Base-by-base conservation (phyloP, 148 eudicot genomes). In the Agrostemma githago region DNA sequence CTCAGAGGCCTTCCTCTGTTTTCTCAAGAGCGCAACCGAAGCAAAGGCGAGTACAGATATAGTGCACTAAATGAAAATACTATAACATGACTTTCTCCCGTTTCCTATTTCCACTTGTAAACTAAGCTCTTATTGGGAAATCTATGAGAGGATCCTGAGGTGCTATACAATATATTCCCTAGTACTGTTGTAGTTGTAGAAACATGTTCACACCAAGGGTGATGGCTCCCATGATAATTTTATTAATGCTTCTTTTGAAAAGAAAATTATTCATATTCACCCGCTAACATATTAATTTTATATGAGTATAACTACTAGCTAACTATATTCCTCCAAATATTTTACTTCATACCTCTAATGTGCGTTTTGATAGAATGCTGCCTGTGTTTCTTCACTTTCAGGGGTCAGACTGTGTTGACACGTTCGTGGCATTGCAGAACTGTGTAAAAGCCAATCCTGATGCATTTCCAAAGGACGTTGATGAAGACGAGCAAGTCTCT, bases 331-430 rank as follows among this genome's bases (percentile, higher is more conserved):
- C 46, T 38, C 68, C 43, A 65, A 21, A 70, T 48, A 41, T 70
- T 60, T 14, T 26, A 5, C 58, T 12, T 37, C 2, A 20, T 6
- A 15, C 17, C 54, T 12, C 66, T 21, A 20, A 12, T 4, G 4
- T 60, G 40, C 57, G 60, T 56, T 62, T 16, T 76, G 74, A 61
- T 37, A 51, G 5, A 21, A 2, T 69, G 26, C 11, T 16, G 3
- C 26, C 69, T 48, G 15, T 69, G 58, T 74, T 39, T n/a, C 39
- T 56, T 71, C 19, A 41, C 46, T 73, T 74, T 62, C 58, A 89
- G 92, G 98, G 98, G 20, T 89, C 98, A 2, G 97, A 94, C 70
- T 94, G 98, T 58, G 98, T 94, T 62, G 74, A 84, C 70, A 92
- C 98, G 3, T 92, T 94, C 75, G 90, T 91, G 79, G 89, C 92